These are phyloP conservation scores for baker's yeast (Saccharomyces cerevisiae) DNA, from an alignment of 805 yeast species.

Conservation along the genomic window DNA sequence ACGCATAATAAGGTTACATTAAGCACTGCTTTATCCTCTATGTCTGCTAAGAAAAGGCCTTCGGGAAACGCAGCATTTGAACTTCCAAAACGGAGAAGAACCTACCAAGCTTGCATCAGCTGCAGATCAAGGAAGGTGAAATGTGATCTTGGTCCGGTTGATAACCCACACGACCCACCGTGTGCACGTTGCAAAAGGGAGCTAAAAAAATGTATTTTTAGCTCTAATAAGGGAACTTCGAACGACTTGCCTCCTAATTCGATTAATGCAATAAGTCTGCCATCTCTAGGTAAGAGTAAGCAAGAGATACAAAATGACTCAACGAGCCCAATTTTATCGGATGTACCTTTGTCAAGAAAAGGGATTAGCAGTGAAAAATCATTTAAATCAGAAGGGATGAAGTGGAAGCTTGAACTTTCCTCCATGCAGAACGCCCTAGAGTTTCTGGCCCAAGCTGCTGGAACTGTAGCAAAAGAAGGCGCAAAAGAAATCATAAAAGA, in stretches of 20 bases:
- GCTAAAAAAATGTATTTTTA: constrained; percentile 68
- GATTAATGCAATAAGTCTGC: neutral
- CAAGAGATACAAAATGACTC: neutral
- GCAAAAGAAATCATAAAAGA: constrained; percentile 38
- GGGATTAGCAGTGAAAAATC: neutral
- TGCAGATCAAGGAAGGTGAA: constrained; percentile 79
- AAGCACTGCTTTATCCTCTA: neutral
- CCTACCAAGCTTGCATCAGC: constrained; percentile 76
- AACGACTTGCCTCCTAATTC: neutral
- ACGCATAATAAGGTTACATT: neutral
- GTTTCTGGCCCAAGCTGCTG: constrained; percentile 72
- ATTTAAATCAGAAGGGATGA: neutral
- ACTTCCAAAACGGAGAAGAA: constrained; percentile 41
- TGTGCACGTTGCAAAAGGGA: constrained; percentile 83
- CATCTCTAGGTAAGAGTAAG: neutral
- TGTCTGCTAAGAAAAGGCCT: neutral
- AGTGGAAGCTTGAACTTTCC: constrained; percentile 23
- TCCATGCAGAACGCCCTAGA: constrained; percentile 56
- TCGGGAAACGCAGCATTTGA: neutral
- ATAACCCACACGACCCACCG: constrained; percentile 67
- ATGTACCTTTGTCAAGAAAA: neutral
- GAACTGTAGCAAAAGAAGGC: constrained; percentile 62
- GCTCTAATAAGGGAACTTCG: constrained; percentile 26
- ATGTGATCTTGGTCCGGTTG: constrained; percentile 77
- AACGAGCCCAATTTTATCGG: neutral